Evolutionary conservation across 495 filamentous ascomycete genomes (phyloP).

Genomic region (Hypoxylon cercidicola): DNA sequence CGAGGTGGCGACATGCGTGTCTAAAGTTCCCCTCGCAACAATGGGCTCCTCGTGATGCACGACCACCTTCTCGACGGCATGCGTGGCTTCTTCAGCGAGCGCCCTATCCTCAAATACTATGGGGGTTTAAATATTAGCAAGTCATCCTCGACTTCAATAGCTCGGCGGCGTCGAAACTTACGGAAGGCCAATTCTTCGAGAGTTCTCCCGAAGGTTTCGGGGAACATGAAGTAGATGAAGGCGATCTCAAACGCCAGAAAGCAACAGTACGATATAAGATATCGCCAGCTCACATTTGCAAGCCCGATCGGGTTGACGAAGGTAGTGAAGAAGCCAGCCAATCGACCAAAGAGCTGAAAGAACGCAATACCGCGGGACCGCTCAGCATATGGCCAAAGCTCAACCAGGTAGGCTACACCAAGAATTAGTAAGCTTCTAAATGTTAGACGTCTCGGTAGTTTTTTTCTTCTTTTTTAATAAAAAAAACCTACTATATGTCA

Average conservation of each 20-base stretch:
- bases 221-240: conserved; percentile 73
- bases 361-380: conserved; percentile 70
- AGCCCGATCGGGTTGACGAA: conserved; percentile 75
- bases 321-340: conserved; percentile 60
- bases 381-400: conserved; percentile 71
- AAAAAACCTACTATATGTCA: conserved; percentile 67
- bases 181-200: conserved; percentile 72
- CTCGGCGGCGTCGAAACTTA: conserved; percentile 48
- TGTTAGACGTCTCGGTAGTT: too few relatives aligned
- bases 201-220: conserved; percentile 69
- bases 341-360: conserved; percentile 69
- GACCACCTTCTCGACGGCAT: conserved; percentile 55
- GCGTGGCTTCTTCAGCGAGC: conserved; percentile 49
- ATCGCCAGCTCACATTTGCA: conserved; percentile 67
- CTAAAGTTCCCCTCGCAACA: neutral
- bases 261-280: conserved; percentile 61
- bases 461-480: neutral
- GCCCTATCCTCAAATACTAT: conserved; percentile 59
- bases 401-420: conserved; percentile 65
- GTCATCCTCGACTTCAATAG: neutral
- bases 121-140: conserved; percentile 10
- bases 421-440: conserved; percentile 1
- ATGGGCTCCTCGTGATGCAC: conserved; percentile 31
- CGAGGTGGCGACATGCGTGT: neutral
- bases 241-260: conserved; percentile 67